Evolutionary conservation across 2,329 filamentous ascomycete genomes (phyloP).

Genomic region (Pseudogymnoascus sp.): DNA sequence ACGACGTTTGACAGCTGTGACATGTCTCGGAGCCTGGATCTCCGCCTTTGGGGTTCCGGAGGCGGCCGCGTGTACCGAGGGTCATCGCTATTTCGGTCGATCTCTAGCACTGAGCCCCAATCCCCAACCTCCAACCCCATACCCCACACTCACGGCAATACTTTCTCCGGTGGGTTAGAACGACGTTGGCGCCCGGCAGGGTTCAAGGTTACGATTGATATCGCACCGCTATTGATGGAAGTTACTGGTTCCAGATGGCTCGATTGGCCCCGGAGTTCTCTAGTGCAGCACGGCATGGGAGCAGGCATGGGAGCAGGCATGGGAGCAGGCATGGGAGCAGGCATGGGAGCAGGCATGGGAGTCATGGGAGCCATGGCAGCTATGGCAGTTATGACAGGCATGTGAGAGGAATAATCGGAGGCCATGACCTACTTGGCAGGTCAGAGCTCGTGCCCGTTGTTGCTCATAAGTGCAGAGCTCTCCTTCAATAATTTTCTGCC

Average conservation of each 20-base stretch:
- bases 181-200: not conserved
- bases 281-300: not conserved
- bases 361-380: not conserved
- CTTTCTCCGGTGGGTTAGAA: not conserved
- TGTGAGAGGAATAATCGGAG: not conserved
- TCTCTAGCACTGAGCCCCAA: not conserved
- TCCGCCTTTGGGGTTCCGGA: not conserved
- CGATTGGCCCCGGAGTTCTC: not conserved
- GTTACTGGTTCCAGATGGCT: not conserved
- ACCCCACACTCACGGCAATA: not conserved
- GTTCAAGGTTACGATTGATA: not conserved
- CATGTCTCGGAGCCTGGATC: not conserved
- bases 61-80: not conserved
- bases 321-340: not conserved
- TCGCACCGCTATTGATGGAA: not conserved
- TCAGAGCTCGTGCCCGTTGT: not conserved
- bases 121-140: not conserved
- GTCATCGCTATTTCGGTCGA: not conserved
- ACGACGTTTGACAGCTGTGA: not conserved
- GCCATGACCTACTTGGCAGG: not conserved
- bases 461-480: not conserved
- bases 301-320: not conserved
- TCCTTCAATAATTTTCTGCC: not conserved
- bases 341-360: not conserved
- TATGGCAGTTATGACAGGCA: not conserved